Evolutionary conservation across 108 stramenopile species (phyloP), one percentile per base, ranked within the genome.

Genomic region (Nitzschia palea): DNA sequence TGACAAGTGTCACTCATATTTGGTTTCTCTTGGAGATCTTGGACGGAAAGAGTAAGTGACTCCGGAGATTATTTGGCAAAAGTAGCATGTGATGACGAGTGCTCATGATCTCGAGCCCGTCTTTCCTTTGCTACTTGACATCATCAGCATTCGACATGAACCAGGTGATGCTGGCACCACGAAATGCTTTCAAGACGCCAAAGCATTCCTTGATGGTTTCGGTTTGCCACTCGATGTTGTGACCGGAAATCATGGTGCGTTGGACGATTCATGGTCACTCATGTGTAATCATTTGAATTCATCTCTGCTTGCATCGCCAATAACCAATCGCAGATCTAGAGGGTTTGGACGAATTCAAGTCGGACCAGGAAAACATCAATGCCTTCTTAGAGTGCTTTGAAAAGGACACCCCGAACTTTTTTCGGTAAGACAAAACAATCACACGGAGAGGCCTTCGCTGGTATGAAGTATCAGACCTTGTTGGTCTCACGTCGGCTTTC

Each of bases 321-420:
- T 40, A 10, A 14, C 8, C 14, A 14, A 40, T 40, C 37, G 10
- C 14, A 40, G 97, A 97, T 76, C 74, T 97, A 30, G 97, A 97
- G 82, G 97, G 95, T 27, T 68, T 97, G 30, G 92, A 91, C 56
- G 97, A 97, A 69, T 97, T 96, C 53, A 62, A 70, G 12, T 96
- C 95, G 22, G 97, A 97, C 68, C 53, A 65, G 34, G 94, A 81
- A 62, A 97, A 97, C 57, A 69, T 96, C 8, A 70, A 86, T 50
- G 79, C 80, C 27, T 95, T 79, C 44, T 64, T 95, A 62, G 37
- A 65, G 5, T 58, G 54, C 8, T 85, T 86, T 69, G 68, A 72
- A 57, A 91, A 93, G 61, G 74, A 77, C 28, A 87, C 85, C 1
- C 92, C 97, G 2, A 71, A 93, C 17, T 97, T 95, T 74, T 71